Evolutionary conservation across 805 yeast species (phyloP).

Genomic region (Saturnispora sanitii): DNA sequence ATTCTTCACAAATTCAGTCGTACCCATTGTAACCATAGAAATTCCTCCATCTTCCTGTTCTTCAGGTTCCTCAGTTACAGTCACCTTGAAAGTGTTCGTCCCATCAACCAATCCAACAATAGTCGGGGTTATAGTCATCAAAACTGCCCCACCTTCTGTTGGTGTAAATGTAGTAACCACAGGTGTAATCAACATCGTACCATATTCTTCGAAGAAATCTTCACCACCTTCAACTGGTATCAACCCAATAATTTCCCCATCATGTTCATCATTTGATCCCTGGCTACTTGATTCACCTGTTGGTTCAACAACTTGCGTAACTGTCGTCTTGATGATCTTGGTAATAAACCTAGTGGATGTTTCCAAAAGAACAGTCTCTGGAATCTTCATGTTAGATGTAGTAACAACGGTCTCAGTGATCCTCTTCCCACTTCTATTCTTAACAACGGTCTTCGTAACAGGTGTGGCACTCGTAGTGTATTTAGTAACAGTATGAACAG

Average conservation of each 20-base stretch:
- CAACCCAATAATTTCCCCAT: not conserved
- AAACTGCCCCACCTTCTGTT: not conserved
- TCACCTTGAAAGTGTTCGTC: not conserved
- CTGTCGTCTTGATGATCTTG: not conserved
- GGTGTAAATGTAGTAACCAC: not conserved
- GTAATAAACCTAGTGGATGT: constrained; percentile 3
- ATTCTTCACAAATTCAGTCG: constrained; percentile 1
- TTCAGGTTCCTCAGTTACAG: not conserved
- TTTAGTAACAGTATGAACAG: not conserved
- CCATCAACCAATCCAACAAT: not conserved
- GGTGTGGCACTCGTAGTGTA: not conserved
- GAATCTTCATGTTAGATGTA: not conserved
- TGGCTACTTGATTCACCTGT: not conserved
- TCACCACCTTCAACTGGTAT: constrained; percentile 4
- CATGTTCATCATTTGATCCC: not conserved
- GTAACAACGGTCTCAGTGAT: not conserved
- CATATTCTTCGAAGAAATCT: constrained; percentile 1
- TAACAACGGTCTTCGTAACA: not conserved
- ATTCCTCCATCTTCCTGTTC: not conserved
- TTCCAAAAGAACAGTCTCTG: not conserved
- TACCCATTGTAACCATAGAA: not conserved
- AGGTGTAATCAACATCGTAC: not conserved
- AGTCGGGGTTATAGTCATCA: constrained; percentile 1
- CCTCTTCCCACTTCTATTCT: not conserved
- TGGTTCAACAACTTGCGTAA: not conserved